Evolutionary conservation across 2,329 filamentous ascomycete genomes (phyloP).

Genomic region (Colletotrichum abscissum): DNA sequence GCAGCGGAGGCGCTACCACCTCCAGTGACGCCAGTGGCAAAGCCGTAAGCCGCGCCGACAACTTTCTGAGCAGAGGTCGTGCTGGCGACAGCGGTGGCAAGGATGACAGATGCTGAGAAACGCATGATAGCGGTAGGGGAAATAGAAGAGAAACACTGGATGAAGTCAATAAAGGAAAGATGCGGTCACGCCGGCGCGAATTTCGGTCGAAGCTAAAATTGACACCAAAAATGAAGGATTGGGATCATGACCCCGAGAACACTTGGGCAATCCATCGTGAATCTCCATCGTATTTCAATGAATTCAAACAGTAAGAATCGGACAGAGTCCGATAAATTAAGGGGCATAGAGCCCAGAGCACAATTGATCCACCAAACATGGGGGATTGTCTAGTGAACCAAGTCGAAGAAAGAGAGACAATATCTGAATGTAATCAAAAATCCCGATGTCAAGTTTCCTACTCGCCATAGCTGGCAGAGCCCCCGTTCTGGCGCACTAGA

Average conservation of each 20-base stretch:
- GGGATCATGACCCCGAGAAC: no score
- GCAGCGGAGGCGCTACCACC: constrained; percentile 58
- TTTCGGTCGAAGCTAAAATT: background rate
- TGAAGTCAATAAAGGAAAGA: background rate
- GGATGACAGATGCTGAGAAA: constrained; percentile 49
- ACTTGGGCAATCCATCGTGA: no score
- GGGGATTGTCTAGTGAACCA: no score
- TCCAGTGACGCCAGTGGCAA: constrained; percentile 57
- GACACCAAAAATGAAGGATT: background rate
- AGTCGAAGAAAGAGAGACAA: no score
- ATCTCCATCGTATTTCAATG: background rate
- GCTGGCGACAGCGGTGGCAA: constrained; percentile 33
- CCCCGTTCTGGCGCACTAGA: no score
- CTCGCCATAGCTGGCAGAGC: no score
- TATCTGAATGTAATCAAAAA: no score
- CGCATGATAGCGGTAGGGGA: constrained; percentile 6
- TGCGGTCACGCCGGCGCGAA: constrained; percentile 10
- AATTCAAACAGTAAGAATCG: background rate
- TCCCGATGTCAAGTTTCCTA: no score
- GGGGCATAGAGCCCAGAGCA: no score
- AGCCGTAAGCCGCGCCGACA: constrained; percentile 43
- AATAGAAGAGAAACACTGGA: no score
- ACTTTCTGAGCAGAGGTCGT: constrained; percentile 41
- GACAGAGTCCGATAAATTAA: no score
- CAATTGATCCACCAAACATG: no score